Percentiles rank a stretch among this genome's conserved stretches.
Evolutionary conservation across 2,329 filamentous ascomycete species (phyloP).

Genomic region (Ophioceras dolichostomum): DNA sequence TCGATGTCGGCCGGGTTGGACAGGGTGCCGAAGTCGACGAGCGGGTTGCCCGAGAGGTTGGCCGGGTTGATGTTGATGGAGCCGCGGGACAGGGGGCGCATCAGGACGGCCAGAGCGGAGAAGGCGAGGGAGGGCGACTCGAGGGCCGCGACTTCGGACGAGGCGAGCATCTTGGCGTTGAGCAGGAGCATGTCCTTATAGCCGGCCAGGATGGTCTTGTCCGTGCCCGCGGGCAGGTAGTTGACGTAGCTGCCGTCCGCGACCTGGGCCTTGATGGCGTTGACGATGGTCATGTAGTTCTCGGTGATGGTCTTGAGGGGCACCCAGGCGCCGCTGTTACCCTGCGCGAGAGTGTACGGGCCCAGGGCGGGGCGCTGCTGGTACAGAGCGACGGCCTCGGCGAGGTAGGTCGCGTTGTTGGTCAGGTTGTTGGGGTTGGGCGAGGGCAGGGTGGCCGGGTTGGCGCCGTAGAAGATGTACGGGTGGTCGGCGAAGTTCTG

Average conservation of each 20-base stretch:
- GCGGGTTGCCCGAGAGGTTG: constrained; percentile 2
- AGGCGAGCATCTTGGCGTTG: constrained; percentile 28
- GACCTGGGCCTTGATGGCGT: constrained; percentile 12
- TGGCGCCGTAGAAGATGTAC: too few relatives aligned
- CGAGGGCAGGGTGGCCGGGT: neutral
- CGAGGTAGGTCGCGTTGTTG: constrained; percentile 17
- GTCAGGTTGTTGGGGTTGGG: neutral
- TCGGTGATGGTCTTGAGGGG: constrained; percentile 12
- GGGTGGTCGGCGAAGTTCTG: neutral
- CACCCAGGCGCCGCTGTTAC: constrained; percentile 17
- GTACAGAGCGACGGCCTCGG: constrained; percentile 17
- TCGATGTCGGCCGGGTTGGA: constrained; percentile 5
- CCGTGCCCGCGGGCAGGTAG: constrained; percentile 15
- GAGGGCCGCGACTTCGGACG: constrained; percentile 1
- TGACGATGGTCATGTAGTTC: constrained; percentile 11
- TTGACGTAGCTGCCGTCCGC: neutral
- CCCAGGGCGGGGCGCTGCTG: constrained; percentile 17
- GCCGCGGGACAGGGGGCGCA: constrained; percentile 5
- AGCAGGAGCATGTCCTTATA: constrained; percentile 28
- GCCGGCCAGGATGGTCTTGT: constrained; percentile 1
- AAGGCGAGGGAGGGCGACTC: constrained; percentile 3
- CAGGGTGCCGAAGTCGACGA: constrained; percentile 4
- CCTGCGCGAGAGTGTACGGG: constrained; percentile 22
- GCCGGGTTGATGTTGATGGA: neutral
- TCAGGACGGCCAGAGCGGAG: too few relatives aligned